These are phyloP conservation scores for Yamadazyma atmosphaerica DNA, from an alignment of 1,139 yeast species.

Conservation along the genomic window DNA sequence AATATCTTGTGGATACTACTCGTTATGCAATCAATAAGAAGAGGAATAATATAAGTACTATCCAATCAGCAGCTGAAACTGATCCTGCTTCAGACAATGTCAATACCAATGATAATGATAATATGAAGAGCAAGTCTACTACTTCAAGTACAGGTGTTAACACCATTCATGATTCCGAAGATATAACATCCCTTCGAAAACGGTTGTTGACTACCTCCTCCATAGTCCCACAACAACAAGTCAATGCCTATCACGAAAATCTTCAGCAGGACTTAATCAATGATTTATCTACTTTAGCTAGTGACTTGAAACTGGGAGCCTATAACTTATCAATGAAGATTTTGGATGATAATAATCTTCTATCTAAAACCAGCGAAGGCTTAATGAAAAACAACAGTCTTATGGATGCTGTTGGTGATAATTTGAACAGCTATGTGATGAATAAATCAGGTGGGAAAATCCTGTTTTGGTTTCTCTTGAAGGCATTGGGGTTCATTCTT, in stretches of 20 bases:
- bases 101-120: background rate
- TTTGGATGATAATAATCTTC: slow-evolving; percentile 36
- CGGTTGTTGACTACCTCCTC: slow-evolving; percentile 11
- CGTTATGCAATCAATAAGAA: slow-evolving; percentile 3
- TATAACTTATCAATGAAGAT: slow-evolving; percentile 34
- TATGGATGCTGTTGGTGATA: slow-evolving; percentile 38
- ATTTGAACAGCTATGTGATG: slow-evolving; percentile 35
- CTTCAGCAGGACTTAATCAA: slow-evolving; percentile 42
- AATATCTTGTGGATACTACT: slow-evolving; percentile 13
- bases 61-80: background rate
- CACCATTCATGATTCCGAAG: slow-evolving; percentile 1
- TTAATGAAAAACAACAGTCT: slow-evolving; percentile 36
- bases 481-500: slow-evolving; percentile 24
- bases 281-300: slow-evolving; percentile 40
- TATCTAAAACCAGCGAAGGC: slow-evolving; percentile 39
- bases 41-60: background rate
- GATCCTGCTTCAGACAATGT: background rate
- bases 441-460: slow-evolving; percentile 43
- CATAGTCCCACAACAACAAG: slow-evolving; percentile 6
- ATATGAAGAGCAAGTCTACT: too few species aligned
- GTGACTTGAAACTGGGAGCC: slow-evolving; percentile 39
- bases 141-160: too few species aligned
- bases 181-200: slow-evolving; percentile 11
- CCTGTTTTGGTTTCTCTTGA: slow-evolving; percentile 36
- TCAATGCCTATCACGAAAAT: slow-evolving; percentile 43